These are phyloP conservation scores for Cryptococcus hybrid DNA, from an alignment of 1,284 basidiomycete genomes.

Conservation along the genomic window DNA sequence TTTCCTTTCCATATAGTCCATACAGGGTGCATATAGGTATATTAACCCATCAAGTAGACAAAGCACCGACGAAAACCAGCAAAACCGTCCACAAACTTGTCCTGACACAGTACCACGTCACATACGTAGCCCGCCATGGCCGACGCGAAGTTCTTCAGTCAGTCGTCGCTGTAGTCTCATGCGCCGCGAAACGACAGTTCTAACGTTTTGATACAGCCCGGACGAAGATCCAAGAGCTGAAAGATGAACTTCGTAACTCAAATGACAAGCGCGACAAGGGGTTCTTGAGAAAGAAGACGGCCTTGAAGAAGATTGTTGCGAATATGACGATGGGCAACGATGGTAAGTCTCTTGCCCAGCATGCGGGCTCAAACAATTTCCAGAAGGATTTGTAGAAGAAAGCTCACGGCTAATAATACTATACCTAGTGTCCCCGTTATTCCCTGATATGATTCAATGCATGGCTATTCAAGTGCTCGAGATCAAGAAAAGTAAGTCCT, in stretches of 20 bases:
- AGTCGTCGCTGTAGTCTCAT: constrained; percentile 4
- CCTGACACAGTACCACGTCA: too few species aligned
- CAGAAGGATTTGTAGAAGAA: neutral
- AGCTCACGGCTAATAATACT: neutral
- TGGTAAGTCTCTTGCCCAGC: constrained; percentile 62
- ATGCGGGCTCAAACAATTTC: neutral
- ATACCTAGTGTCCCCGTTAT: constrained; percentile 83
- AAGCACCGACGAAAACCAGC: too few species aligned
- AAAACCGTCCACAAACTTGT: too few species aligned
- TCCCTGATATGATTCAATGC: constrained; percentile 96
- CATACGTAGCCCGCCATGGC: constrained; percentile 32
- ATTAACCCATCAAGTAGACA: too few species aligned
- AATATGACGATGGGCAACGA: constrained; percentile 98
- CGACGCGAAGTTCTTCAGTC: constrained; percentile 52
- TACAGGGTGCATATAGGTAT: too few species aligned
- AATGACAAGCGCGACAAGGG: constrained; percentile 89
- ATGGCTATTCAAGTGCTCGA: constrained; percentile 75
- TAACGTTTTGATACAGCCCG: constrained; percentile 54
- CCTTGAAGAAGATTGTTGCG: constrained; percentile 92
- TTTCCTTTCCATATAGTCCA: too few species aligned
- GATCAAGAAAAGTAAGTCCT: constrained; percentile 90
- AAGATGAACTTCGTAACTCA: constrained; percentile 77
- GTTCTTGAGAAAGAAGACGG: constrained; percentile 81
- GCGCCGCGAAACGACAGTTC: neutral
- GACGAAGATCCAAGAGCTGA: constrained; percentile 81